Conservation (phyloP, 768 basidiomycete species). For the Lyophyllum semitale region DNA sequence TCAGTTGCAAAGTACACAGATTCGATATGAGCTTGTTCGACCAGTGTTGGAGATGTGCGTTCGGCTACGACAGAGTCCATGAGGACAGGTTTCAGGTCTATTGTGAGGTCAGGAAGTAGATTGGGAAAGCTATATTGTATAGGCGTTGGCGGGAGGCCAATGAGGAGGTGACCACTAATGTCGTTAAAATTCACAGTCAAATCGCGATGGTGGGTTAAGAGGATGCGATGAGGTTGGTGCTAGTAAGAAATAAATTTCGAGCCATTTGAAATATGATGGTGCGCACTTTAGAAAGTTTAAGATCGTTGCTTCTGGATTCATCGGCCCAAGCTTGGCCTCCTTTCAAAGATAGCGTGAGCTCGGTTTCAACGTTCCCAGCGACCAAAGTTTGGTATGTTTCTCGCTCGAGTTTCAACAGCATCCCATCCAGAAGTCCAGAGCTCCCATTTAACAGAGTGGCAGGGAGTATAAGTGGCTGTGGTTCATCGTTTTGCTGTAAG, state of each 20-base stretch:
- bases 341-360: slow-evolving; percentile 36
- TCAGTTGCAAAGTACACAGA: slow-evolving; percentile 53
- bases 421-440: slow-evolving; percentile 41
- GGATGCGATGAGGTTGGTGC: slow-evolving; percentile 65
- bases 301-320: slow-evolving; percentile 45
- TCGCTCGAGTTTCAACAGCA: slow-evolving; percentile 48
- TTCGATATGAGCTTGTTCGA: slow-evolving; percentile 37
- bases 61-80: slow-evolving; percentile 40
- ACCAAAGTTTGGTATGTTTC: slow-evolving; percentile 47
- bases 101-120: slow-evolving; percentile 59
- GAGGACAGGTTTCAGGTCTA: slow-evolving; percentile 57
- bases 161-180: slow-evolving; percentile 66
- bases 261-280: background rate
- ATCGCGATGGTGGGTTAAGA: slow-evolving; percentile 66
- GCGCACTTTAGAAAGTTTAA: slow-evolving; percentile 58
- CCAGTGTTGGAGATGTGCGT: slow-evolving; percentile 24
- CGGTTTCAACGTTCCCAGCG: slow-evolving; percentile 15
- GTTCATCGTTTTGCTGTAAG: slow-evolving; percentile 38
- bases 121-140: slow-evolving; percentile 66
- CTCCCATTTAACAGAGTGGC: slow-evolving; percentile 35
- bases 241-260: slow-evolving; percentile 21
- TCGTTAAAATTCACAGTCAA: slow-evolving; percentile 74
- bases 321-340: slow-evolving; percentile 66
- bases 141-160: slow-evolving; percentile 45
- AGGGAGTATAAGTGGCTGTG: slow-evolving; percentile 36